Evolutionary conservation across 208 protist genomes (phyloP).

Genomic region (Leishmania arabica): DNA sequence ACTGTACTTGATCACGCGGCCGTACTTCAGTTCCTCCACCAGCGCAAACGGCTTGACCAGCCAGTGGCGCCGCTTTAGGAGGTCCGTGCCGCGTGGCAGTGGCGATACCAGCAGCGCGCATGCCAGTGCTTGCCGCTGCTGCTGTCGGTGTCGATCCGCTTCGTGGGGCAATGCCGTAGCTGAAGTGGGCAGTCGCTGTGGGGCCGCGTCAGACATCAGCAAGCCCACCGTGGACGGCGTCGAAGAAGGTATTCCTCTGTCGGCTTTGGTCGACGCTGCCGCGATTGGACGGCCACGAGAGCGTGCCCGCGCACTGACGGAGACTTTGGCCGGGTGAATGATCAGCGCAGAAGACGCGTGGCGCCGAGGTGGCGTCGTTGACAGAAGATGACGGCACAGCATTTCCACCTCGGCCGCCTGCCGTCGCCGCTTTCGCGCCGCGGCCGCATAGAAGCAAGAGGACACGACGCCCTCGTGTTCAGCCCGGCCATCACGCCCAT

Average conservation of each 20-base stretch:
- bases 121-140: background rate
- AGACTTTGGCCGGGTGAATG: background rate
- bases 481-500: background rate
- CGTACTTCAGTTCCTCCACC: conserved; percentile 56
- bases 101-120: conserved; percentile 8
- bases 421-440: background rate
- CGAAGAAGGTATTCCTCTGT: background rate
- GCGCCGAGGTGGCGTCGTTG: background rate
- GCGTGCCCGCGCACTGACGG: background rate
- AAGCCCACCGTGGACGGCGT: background rate
- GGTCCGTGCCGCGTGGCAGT: conserved; percentile 22
- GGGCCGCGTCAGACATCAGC: background rate
- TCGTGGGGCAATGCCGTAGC: background rate
- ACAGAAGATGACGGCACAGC: conserved; percentile 18
- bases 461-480: background rate
- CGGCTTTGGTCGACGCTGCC: background rate
- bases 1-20: conserved; percentile 28
- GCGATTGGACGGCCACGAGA: background rate
- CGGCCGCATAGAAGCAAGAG: background rate
- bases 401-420: conserved; percentile 21
- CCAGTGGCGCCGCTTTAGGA: conserved; percentile 32
- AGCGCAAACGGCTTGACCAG: conserved; percentile 28
- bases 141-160: background rate
- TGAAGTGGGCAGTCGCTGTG: background rate
- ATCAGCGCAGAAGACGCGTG: background rate